Percentiles rank a stretch among this genome's conserved stretches.
Evolutionary conservation across 1,139 yeast species (phyloP).

Genomic region (Pichia sp.): DNA sequence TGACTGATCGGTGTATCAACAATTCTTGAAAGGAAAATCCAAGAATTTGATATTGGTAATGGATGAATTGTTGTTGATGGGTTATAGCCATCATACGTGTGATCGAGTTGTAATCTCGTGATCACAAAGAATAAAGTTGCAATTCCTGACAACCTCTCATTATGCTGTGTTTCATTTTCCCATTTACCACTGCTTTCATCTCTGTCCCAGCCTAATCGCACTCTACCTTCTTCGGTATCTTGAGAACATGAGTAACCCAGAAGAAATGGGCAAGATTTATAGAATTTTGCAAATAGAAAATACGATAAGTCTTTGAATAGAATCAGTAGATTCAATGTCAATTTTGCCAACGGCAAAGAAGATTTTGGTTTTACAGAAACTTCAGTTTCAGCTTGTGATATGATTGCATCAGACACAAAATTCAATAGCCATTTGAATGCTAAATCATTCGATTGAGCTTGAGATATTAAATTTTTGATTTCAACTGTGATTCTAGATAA

Average conservation of each 20-base stretch:
- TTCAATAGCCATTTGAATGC: constrained; percentile 72
- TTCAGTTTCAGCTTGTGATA: constrained; percentile 91
- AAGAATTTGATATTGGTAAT: constrained; percentile 43
- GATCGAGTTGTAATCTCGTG: constrained; percentile 36
- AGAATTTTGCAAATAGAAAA: constrained; percentile 68
- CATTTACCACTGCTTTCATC: constrained; percentile 47
- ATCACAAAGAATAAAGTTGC: constrained; percentile 74
- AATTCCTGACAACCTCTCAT: constrained; percentile 84
- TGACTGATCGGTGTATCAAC: constrained; percentile 48
- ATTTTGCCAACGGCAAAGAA: constrained; percentile 71
- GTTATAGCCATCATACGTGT: constrained; percentile 24
- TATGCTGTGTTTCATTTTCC: constrained; percentile 73
- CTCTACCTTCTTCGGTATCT: constrained; percentile 78
- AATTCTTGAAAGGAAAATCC: constrained; percentile 69
- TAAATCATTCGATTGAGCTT: constrained; percentile 40
- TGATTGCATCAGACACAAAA: constrained; percentile 74
- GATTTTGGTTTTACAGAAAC: constrained; percentile 73
- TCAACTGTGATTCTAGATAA: constrained; percentile 46
- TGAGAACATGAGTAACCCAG: constrained; percentile 72
- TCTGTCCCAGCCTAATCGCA: constrained; percentile 83
- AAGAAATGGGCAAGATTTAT: constrained; percentile 84
- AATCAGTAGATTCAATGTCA: constrained; percentile 50
- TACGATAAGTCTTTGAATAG: constrained; percentile 62
- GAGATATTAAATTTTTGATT: constrained; percentile 41
- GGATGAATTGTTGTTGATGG: constrained; percentile 36